A percentile compares a stretch with the other conserved stretches of the same genome.
These are phyloP conservation scores for Bipolaris victoriae DNA, from an alignment of 2,329 filamentous ascomycete genomes.

Conservation along the genomic window DNA sequence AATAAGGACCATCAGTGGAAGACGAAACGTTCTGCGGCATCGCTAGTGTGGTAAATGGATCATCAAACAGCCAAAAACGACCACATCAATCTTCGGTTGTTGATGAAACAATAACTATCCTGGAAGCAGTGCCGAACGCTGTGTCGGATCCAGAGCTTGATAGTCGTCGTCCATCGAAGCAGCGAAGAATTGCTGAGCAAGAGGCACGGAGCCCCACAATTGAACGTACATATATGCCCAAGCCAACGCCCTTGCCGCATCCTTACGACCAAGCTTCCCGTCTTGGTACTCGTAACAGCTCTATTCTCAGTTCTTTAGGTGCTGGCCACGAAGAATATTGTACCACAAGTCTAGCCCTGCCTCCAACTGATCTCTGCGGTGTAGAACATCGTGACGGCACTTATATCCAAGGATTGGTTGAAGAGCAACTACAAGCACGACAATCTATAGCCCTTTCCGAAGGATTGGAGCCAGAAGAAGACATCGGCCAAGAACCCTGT, in stretches of 20 bases:
- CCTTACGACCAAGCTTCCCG: not conserved
- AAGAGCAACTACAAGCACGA: constrained; percentile 12
- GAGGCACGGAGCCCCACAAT: constrained; percentile 13
- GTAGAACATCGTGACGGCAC: constrained; percentile 9
- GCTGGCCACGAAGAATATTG: constrained; percentile 5
- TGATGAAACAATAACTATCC: constrained; percentile 7
- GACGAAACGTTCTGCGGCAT: constrained; percentile 11
- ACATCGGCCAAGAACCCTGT: not conserved
- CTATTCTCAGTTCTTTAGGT: constrained; percentile 5
- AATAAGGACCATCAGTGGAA: constrained; percentile 8
- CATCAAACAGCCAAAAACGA: constrained; percentile 13
- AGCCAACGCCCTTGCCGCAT: constrained; percentile 8
- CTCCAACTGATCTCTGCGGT: not conserved
- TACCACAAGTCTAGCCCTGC: constrained; percentile 2
- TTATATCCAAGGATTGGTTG: constrained; percentile 4
- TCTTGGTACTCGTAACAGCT: not conserved
- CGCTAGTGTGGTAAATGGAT: constrained; percentile 8
- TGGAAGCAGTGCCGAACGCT: constrained; percentile 11
- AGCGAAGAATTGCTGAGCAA: constrained; percentile 12
- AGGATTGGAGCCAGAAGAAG: constrained; percentile 3
- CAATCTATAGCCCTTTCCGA: constrained; percentile 9
- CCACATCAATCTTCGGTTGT: constrained; percentile 15
- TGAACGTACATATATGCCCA: constrained; percentile 12
- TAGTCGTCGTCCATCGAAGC: constrained; percentile 14
- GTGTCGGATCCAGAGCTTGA: constrained; percentile 13